Evolutionary conservation across 208 protist genomes (phyloP), one percentile per base, ranked within the genome.

Genomic region (Trypanosoma lewisi): DNA sequence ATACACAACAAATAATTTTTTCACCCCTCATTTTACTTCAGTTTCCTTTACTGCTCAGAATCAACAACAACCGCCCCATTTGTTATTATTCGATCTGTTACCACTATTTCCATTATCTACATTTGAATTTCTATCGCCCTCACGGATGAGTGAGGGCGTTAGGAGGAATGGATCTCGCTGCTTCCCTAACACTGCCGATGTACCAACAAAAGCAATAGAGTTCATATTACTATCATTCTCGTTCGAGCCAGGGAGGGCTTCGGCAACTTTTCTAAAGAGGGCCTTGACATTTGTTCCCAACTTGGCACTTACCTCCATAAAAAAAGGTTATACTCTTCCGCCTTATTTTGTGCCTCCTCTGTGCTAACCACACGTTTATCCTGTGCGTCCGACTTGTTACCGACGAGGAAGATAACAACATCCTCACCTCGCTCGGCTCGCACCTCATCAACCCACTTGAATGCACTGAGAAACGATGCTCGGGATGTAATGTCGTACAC

Each of bases 381-480:
- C 28, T 63, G 41, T 21, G n/a, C 45, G 30, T 99, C 98, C 7
- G 84, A 91, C 72, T 99, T 99, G 78, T 99, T 99, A 25, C 98
- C 98, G 4, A 98, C 97, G 6, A 99, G 85, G 58, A 93, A 85
- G 16, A 99, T 84, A 9, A 99, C 88, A 11, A 99, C 95, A 70
- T 98, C 95, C 23, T 87, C 85, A 9, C 94, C 94, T 39, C 97
- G 74, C 75, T 99, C 97, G 21, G 82, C 77, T n/a, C 98, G 83
- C 16, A 99, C 96, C 67, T 99, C 98, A 21, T 98, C 97, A 41
- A 99, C 91, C 98, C 98, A 99, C 60, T 95, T 96, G 49, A 84
- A 87, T 19, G 87, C 91, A 62, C 89, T 91, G 30, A 93, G 54
- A 80, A 99, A 99, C 0, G 95, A 97, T 12, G 75, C 58, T 17